phyloP scores from a whole-genome alignment of 2,329 filamentous ascomycete species.

The Penicillium sp. region DNA sequence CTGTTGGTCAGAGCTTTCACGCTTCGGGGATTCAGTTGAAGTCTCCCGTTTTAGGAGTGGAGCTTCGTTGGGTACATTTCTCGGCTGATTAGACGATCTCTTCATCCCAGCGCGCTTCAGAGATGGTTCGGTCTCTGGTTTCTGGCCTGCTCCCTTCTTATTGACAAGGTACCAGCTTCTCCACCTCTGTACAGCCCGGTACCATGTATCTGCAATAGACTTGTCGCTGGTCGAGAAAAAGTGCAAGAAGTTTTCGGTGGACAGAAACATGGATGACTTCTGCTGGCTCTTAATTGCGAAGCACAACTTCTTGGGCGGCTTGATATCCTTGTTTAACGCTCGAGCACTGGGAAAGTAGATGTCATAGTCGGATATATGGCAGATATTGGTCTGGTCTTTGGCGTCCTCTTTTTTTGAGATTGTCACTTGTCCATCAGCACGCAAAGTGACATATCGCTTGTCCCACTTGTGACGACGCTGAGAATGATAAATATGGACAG shows the following conservation, averaged over 20 bases:
- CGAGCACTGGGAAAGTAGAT: slow-evolving; percentile 74
- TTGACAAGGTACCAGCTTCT: slow-evolving; percentile 88
- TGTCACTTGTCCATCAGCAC: slow-evolving; percentile 67
- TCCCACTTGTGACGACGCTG: slow-evolving; percentile 82
- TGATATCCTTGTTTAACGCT: slow-evolving; percentile 67
- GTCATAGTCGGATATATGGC: slow-evolving; percentile 88
- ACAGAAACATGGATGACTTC: slow-evolving; percentile 78
- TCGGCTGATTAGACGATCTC: slow-evolving; percentile 14
- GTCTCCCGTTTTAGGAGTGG: slow-evolving; percentile 64
- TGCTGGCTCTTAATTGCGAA: slow-evolving; percentile 91
- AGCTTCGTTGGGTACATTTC: slow-evolving; percentile 50
- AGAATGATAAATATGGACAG: slow-evolving; percentile 74
- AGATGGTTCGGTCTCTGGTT: slow-evolving; percentile 25
- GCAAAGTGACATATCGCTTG: slow-evolving; percentile 75
- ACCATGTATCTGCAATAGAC: slow-evolving; percentile 65
- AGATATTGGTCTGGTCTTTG: slow-evolving; percentile 69
- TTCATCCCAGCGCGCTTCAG: slow-evolving; percentile 29
- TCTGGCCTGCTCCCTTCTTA: slow-evolving; percentile 59
- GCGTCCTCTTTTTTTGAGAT: slow-evolving; percentile 69
- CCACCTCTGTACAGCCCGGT: slow-evolving; percentile 72
- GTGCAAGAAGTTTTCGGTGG: slow-evolving; percentile 82
- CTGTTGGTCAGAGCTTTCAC: slow-evolving; percentile 31
- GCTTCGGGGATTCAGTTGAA: slow-evolving; percentile 41
- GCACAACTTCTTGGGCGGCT: slow-evolving; percentile 79
- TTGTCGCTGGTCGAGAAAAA: slow-evolving; percentile 83